These are phyloP conservation scores for Peronosclerospora sorghi DNA, from an alignment of 352 stramenopile species.

Conservation along the genomic window DNA sequence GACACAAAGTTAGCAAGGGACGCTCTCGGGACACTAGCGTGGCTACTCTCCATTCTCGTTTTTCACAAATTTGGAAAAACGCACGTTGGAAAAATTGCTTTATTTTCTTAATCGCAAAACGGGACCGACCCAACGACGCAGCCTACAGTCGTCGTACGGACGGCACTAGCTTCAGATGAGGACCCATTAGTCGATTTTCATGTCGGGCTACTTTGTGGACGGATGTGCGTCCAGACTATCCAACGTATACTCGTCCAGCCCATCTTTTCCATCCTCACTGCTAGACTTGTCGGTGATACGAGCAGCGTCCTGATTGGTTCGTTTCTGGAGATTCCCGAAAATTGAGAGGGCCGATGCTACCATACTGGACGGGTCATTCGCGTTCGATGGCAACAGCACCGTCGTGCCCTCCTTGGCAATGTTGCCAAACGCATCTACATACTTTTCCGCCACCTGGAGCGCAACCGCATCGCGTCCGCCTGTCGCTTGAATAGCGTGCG, in stretches of 20 bases:
- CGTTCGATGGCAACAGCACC: slow-evolving; percentile 68
- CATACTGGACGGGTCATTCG: slow-evolving; percentile 81
- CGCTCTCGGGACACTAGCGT: slow-evolving; percentile 14
- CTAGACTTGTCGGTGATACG: slow-evolving; percentile 11
- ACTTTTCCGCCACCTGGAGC: slow-evolving; percentile 86
- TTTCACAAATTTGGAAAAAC: no score
- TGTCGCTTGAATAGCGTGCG: slow-evolving; percentile 45
- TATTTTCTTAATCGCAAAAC: no score
- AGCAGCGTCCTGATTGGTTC: slow-evolving; percentile 28
- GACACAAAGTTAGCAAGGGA: slow-evolving; percentile 70
- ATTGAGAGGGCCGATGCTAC: slow-evolving; percentile 83
- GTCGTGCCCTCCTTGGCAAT: slow-evolving; percentile 87
- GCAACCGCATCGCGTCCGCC: slow-evolving; percentile 74
- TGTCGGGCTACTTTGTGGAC: slow-evolving; percentile 17
- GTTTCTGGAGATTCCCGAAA: slow-evolving; percentile 83
- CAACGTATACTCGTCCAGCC: slow-evolving; percentile 49
- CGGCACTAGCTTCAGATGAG: no score
- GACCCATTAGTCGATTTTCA: no score
- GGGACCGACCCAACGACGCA: no score
- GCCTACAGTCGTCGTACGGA: no score
- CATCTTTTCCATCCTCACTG: slow-evolving; percentile 6
- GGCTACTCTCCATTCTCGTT: slow-evolving; percentile 3
- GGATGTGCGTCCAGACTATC: slow-evolving; percentile 36
- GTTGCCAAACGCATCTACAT: slow-evolving; percentile 86
- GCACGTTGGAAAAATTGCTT: no score